Evolutionary conservation across 2,329 filamentous ascomycete genomes (phyloP).

Genomic region (Ophiostoma australiae): DNA sequence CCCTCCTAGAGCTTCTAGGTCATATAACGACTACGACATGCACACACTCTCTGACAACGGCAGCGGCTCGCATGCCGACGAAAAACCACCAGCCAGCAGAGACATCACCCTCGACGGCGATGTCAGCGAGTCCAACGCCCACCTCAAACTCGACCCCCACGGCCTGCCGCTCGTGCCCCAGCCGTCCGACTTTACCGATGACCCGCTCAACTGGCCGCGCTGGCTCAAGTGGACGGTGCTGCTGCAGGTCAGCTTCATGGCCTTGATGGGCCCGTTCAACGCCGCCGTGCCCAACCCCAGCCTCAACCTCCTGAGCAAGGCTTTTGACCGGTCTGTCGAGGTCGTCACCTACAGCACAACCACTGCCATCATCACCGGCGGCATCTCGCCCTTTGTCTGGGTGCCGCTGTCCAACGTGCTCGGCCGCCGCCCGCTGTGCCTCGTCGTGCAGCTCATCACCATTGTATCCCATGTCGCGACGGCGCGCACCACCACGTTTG

Average conservation of each 20-base stretch:
- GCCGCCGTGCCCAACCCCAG: constrained; percentile 26
- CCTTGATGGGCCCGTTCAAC: constrained; percentile 27
- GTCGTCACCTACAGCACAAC: constrained; percentile 25
- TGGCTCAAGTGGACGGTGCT: constrained; percentile 27
- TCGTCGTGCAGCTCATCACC: constrained; percentile 20
- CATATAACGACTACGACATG: not conserved
- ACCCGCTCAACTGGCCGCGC: constrained; percentile 27
- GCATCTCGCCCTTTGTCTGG: constrained; percentile 22
- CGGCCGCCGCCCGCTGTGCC: constrained; percentile 27
- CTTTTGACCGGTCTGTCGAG: constrained; percentile 20
- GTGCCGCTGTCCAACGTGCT: constrained; percentile 25
- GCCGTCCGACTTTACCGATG: constrained; percentile 25
- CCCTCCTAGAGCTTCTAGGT: no score
- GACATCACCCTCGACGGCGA: constrained; percentile 10
- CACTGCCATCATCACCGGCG: constrained; percentile 25
- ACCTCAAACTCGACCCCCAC: constrained; percentile 24
- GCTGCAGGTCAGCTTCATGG: constrained; percentile 27
- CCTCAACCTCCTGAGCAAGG: constrained; percentile 20
- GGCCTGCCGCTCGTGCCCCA: constrained; percentile 25
- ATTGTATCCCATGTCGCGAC: constrained; percentile 24
- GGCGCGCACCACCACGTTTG: constrained; percentile 21
- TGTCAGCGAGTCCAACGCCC: not conserved
- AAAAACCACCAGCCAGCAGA: constrained; percentile 12
- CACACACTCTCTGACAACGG: constrained; percentile 16
- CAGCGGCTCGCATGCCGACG: constrained; percentile 21